These are phyloP conservation scores for Prosopis cineraria DNA, from an alignment of 306 rosid species.

Conservation along the genomic window DNA sequence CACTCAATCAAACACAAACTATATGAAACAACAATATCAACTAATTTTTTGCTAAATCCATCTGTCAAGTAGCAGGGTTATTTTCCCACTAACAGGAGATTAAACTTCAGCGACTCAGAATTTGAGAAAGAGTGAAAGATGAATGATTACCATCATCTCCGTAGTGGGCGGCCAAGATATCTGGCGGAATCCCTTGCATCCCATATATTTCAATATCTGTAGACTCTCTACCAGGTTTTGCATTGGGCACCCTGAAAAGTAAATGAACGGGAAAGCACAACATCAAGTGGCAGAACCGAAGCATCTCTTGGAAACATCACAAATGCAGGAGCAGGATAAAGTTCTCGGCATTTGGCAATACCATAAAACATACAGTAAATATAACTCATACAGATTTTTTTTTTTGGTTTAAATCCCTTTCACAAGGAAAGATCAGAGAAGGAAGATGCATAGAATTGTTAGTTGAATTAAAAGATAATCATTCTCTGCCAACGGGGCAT, in stretches of 20 bases:
- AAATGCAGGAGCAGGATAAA: neutral
- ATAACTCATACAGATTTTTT: neutral
- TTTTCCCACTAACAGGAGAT: neutral
- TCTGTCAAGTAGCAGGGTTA: neutral
- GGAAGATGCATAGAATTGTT: neutral
- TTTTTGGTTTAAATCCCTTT: neutral
- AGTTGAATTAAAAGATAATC: neutral
- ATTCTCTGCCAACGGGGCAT: neutral
- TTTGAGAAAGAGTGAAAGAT: neutral
- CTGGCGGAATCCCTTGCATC: conserved; percentile 99
- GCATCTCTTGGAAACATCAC: neutral
- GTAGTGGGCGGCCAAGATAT: conserved; percentile 88
- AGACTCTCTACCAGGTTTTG: conserved; percentile 85
- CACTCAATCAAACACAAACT: neutral
- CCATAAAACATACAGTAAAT: neutral
- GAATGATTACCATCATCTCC: conserved; percentile 79
- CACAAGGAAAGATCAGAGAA: neutral
- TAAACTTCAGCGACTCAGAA: neutral
- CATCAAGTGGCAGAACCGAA: neutral
- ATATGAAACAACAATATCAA: neutral
- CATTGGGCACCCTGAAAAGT: conserved; percentile 82
- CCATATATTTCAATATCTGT: conserved; percentile 98
- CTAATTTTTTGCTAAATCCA: neutral
- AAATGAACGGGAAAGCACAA: neutral
- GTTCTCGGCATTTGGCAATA: neutral